phyloP scores from a whole-genome alignment of 2,329 filamentous ascomycete genomes.

The Mycosphaerelloides madeirae region DNA sequence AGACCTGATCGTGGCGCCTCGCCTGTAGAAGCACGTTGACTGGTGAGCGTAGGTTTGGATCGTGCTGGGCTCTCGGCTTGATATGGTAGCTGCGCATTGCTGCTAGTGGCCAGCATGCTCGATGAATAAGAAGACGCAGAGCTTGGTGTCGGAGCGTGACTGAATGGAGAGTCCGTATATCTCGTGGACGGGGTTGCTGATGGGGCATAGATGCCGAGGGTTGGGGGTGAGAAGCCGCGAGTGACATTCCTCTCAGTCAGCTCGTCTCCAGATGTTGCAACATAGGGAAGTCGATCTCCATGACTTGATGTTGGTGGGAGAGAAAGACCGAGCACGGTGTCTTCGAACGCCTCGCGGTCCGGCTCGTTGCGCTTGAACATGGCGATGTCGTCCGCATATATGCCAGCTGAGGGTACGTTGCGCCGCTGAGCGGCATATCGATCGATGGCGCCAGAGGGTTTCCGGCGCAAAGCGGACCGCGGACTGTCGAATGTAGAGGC shows the following conservation, averaged over 20 bases:
- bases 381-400: constrained; percentile 23
- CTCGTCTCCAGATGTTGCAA: not conserved
- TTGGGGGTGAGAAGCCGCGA: constrained; percentile 21
- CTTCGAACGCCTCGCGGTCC: constrained; percentile 17
- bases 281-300: not conserved
- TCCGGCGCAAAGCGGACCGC: constrained; percentile 41
- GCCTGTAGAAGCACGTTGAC: constrained; percentile 48
- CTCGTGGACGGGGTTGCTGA: constrained; percentile 70
- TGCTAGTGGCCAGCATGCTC: constrained; percentile 47
- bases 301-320: constrained; percentile 7
- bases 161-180: constrained; percentile 73
- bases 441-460: constrained; percentile 41
- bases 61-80: constrained; percentile 47
- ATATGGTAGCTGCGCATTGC: constrained; percentile 48
- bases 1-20: constrained; percentile 51
- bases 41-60: constrained; percentile 58
- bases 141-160: constrained; percentile 71
- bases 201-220: constrained; percentile 46
- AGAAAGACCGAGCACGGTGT: constrained; percentile 27
- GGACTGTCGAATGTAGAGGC: constrained; percentile 45
- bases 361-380: constrained; percentile 15
- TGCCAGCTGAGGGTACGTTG: constrained; percentile 28
- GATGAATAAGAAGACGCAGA: constrained; percentile 74
- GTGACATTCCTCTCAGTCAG: constrained; percentile 1
- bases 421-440: constrained; percentile 30